Evolutionary conservation across 129 eudicot genomes (phyloP), one percentile per base, ranked within the genome.

Genomic region (Cynara cardunculus): DNA sequence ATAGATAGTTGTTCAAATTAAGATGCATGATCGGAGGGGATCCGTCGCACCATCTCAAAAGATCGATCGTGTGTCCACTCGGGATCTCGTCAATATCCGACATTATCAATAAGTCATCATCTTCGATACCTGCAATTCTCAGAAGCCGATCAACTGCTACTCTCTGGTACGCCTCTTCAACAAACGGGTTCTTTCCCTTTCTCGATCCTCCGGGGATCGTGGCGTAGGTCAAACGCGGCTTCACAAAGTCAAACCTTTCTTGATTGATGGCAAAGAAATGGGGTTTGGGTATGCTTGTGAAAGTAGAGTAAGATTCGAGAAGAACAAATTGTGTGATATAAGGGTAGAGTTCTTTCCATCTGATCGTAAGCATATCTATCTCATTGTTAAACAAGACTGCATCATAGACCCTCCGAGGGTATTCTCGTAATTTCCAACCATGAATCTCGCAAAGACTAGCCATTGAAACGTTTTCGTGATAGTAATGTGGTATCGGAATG

Each of bases 311-410:
- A 0, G 94, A 90, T 78, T 90, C 94, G 24, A 90, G 89, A 4
- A 90, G 88, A 16, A 90, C 94, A 19, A 87, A 90, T 16, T 72
- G 88, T 0, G 91, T 89, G 18, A 89, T 78, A 71, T 85, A 87
- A 71, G 94, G 94, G 78, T 89, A 83, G 0, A 87, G 72, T 68
- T 89, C 94, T 30, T 89, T 87, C 94, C 94, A 89, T 66, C 94
- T 34, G n/a, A 87, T 87, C 3, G 59, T 87, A n/a, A 90, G 89
- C 91, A 90, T 90, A 61, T 90, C 94, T 12, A 90, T 78, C 74
- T 90, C 94, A 19, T 90, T 90, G 83, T 86, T 90, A 61, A 90
- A 90, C 28, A 90, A 2, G 32, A 90, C 89, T 1, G 91, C 94
- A 70, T 90, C 94, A 2, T 73, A 90, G n/a, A 90, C 94, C 10